phyloP scores from a whole-genome alignment of 2,329 filamentous ascomycete species.

The Colletotrichum tofieldiae region DNA sequence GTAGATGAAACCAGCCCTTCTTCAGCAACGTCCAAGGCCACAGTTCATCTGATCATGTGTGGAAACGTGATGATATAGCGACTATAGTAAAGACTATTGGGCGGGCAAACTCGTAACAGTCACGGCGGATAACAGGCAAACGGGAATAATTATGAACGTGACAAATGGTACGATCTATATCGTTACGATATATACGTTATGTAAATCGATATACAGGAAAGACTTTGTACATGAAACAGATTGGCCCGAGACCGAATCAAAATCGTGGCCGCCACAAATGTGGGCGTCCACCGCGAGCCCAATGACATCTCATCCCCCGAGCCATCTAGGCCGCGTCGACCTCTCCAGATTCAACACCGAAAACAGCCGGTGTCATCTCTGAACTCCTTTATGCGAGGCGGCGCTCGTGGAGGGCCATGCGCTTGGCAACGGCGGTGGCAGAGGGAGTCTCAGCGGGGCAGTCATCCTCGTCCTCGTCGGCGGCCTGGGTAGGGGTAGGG shows the following conservation, averaged over 20 bases:
- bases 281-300: constrained; percentile 20
- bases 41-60: neutral
- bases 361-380: neutral
- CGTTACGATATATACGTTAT: constrained; percentile 36
- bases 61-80: neutral
- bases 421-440: constrained; percentile 29
- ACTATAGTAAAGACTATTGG: neutral
- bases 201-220: constrained; percentile 39
- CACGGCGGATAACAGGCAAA: neutral
- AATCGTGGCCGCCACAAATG: constrained; percentile 22
- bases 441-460: constrained; percentile 31
- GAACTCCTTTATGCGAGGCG: constrained; percentile 26
- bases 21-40: neutral
- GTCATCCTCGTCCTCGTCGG: constrained; percentile 30
- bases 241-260: constrained; percentile 17
- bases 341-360: neutral
- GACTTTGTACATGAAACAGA: constrained; percentile 41
- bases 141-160: neutral
- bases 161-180: constrained; percentile 37
- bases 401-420: constrained; percentile 42
- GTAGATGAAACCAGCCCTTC: neutral
- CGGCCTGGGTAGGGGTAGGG: constrained; percentile 6
- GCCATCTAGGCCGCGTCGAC: constrained; percentile 1
- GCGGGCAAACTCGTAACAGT: neutral
- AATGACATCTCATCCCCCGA: neutral